Percentiles rank a stretch among this genome's conserved stretches.
Conservation (phyloP, 2,329 filamentous ascomycete genomes). For the Sclerotinia trifoliorum region DNA sequence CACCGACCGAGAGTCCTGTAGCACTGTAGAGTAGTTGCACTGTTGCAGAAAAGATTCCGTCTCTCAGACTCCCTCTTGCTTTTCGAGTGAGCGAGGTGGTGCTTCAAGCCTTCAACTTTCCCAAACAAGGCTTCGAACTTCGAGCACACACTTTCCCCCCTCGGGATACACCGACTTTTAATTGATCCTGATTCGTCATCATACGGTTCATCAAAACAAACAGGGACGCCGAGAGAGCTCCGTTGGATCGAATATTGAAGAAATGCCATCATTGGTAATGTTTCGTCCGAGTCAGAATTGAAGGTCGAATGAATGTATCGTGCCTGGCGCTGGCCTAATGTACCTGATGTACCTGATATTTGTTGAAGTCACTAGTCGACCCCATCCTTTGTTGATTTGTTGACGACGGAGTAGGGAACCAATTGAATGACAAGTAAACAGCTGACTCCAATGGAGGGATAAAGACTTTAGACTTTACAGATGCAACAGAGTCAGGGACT, state of each 20-base stretch:
- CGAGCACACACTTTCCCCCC: neutral
- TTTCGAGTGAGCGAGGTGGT: neutral
- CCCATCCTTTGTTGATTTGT: neutral
- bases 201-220: neutral
- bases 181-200: slow-evolving; percentile 12
- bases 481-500: neutral
- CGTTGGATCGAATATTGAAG: neutral
- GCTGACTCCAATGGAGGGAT: neutral
- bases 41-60: neutral
- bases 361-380: neutral
- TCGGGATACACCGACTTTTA: slow-evolving; percentile 9
- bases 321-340: slow-evolving; percentile 1
- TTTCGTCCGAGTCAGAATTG: neutral
- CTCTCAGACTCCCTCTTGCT: neutral
- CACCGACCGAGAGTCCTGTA: neutral
- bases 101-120: neutral
- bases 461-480: neutral
- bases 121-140: neutral
- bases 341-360: slow-evolving; percentile 1
- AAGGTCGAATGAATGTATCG: neutral
- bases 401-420: neutral
- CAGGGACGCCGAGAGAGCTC: neutral
- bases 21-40: neutral
- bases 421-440: neutral
- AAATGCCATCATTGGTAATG: neutral